phyloP scores from a whole-genome alignment of 1,139 yeast species.

The Petasospora rhodanensis region DNA sequence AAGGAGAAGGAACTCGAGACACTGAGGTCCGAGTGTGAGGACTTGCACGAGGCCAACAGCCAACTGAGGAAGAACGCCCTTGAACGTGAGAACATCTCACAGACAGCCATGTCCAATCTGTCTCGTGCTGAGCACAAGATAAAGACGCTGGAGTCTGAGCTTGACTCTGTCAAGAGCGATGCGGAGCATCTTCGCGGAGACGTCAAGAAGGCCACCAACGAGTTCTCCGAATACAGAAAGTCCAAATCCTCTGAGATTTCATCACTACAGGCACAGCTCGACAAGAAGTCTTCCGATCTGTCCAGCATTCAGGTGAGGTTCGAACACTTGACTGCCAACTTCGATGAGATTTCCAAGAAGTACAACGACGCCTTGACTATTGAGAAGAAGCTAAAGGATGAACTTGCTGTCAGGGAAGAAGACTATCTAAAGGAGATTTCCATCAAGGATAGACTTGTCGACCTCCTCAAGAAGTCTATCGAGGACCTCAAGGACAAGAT shows the following conservation, averaged over 20 bases:
- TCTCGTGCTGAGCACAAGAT: slow-evolving; percentile 33
- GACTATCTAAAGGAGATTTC: slow-evolving; percentile 59
- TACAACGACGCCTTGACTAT: slow-evolving; percentile 37
- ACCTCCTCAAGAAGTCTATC: slow-evolving; percentile 52
- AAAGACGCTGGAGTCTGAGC: slow-evolving; percentile 36
- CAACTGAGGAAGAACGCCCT: slow-evolving; percentile 36
- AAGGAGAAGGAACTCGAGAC: slow-evolving; percentile 44
- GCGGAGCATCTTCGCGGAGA: slow-evolving; percentile 37
- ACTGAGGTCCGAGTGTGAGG: slow-evolving; percentile 49
- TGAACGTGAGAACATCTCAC: slow-evolving; percentile 36
- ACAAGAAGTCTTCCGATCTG: slow-evolving; percentile 34
- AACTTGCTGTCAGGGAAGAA: slow-evolving; percentile 43
- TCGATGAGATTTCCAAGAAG: slow-evolving; percentile 33
- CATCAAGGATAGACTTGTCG: slow-evolving; percentile 58
- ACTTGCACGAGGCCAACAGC: slow-evolving; percentile 45
- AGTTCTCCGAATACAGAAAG: slow-evolving; percentile 34
- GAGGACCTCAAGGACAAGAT: slow-evolving; percentile 44
- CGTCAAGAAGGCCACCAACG: slow-evolving; percentile 30
- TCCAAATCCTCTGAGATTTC: slow-evolving; percentile 37
- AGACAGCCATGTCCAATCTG: slow-evolving; percentile 31
- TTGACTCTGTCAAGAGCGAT: slow-evolving; percentile 32
- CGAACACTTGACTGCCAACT: slow-evolving; percentile 27
- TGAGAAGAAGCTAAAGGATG: slow-evolving; percentile 45
- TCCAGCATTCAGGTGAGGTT: slow-evolving; percentile 31
- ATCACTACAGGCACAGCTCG: slow-evolving; percentile 30